Base-by-base conservation (phyloP, 768 basidiomycete species). In the Imleria badia region DNA sequence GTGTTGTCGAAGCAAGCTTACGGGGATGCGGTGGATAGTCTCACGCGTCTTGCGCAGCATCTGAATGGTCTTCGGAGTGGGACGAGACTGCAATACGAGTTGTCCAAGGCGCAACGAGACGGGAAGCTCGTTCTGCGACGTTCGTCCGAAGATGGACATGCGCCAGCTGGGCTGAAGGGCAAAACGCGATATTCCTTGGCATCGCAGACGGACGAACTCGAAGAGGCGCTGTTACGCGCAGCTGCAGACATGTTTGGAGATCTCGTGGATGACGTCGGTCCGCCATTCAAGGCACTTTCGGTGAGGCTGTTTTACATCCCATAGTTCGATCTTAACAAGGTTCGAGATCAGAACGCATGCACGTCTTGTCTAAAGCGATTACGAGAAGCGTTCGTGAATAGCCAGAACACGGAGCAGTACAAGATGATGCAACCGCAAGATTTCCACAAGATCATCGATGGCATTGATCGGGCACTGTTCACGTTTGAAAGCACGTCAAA, bases 41-140 rank as follows among this genome's bases (percentile, higher is more conserved):
- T 99, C 62, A 95, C 90, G 55, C 77, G 94, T 17, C 81, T 99
- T 6, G 97, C 92, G 1, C 96, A 99, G 66, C 95, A 98, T 73
- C 72, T 99, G 36, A 94, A 88, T 52, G 94, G 96, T 23, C 75
- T 98, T 54, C 74, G 96, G 44, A 86, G 89, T 53, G 90, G 94
- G 2, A 92, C 88, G 8, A 80, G 82, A 33, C 70, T 98, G 34
- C 94, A 98, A 66, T 85, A 87, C 56, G 91, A 95, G 45, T 70
- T 98, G 29, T 82, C 88, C 14, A 81, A 81, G 60, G 88, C 89
- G 2, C 71, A 77, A 41, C 58, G 73, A 6, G 75, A 78, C 4
- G 78, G 75, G n/a, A 80, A 73, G 51, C 45, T 79, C n/a, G 60
- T 72, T 13, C 51, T 79, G 29, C 64, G 60, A 49, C 67, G 63